phyloP scores from a whole-genome alignment of 257 asterid species.

The Catharanthus roseus region DNA sequence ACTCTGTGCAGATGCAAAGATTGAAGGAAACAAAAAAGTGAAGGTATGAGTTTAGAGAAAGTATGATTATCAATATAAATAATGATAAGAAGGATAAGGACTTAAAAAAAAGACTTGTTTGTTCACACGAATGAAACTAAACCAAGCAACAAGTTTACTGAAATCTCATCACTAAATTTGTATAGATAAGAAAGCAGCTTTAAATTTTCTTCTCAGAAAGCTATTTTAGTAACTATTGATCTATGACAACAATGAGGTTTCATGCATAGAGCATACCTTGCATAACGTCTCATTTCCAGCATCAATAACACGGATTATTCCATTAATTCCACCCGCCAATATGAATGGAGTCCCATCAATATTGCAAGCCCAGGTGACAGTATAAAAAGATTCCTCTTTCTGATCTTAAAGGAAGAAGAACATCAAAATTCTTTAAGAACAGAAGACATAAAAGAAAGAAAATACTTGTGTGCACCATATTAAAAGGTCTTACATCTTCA shows the following conservation, averaged over 20 bases:
- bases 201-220: background rate
- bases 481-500: constrained; percentile 64
- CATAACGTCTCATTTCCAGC: constrained; percentile 81
- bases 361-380: constrained; percentile 97
- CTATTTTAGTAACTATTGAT: background rate
- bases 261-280: constrained; percentile 50
- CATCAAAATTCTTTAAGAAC: constrained; percentile 13
- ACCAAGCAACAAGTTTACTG: background rate
- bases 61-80: background rate
- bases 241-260: background rate
- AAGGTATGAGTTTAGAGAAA: background rate
- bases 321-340: constrained; percentile 91
- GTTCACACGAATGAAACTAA: background rate
- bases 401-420: constrained; percentile 37
- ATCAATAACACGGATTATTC: constrained; percentile 83
- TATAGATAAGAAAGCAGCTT: background rate
- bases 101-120: background rate
- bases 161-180: background rate
- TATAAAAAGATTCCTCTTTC: constrained; percentile 97
- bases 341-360: constrained; percentile 70
- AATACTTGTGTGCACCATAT: constrained; percentile 1
- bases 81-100: background rate
- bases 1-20: constrained; percentile 49
- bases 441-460: background rate
- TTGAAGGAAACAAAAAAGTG: background rate